Evolutionary conservation across 2,329 filamentous ascomycete species (phyloP), one percentile per base, ranked within the genome.

Genomic region (Fusarium redolens): DNA sequence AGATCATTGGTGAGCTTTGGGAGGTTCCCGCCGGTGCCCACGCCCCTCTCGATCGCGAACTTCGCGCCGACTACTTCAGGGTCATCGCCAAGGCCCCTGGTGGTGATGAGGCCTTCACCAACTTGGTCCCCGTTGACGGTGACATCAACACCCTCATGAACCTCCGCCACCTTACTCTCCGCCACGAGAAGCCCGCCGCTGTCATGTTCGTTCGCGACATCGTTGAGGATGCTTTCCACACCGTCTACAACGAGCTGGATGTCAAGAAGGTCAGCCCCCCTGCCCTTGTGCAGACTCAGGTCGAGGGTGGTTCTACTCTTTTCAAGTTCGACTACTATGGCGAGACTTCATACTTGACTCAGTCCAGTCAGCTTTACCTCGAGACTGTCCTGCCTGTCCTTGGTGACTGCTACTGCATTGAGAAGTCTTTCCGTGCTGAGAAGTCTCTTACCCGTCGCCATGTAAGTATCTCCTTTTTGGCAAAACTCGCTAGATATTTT

Each of bases 351-450:
- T 99, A 95, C 86, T 90, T 99, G 71, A 98, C 96, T 7, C 96
- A 99, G 85, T 98, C 95, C 7, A 97, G 94, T 38, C 96, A 99
- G 84, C 90, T 99, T 60, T 99, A 99, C 84, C 92, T 99, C 66
- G 96, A 99, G 87, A 99, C 96, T 37, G 94, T 92, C 74, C 86
- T 99, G 37, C 94, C 96, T 15, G 94, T 92, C 57, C 88, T 98
- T 78, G 96, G 96, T 76, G 94, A 98, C 81, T 95, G 98, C 59
- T 99, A 97, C 89, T 98, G 96, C 81, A 96, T 99, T 78, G 95
- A 97, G 83, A 97, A 97, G 83, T 98, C 96, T 4, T 99, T 99
- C 92, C 95, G 96, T 70, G 96, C 96, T 18, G 96, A 99, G 84
- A 98, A 98, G 85, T 96, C 92, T 11, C 87, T 98, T 65, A 99